These are phyloP conservation scores for Calonectria pteridis DNA, from an alignment of 2,329 filamentous ascomycete species.

Conservation along the genomic window DNA sequence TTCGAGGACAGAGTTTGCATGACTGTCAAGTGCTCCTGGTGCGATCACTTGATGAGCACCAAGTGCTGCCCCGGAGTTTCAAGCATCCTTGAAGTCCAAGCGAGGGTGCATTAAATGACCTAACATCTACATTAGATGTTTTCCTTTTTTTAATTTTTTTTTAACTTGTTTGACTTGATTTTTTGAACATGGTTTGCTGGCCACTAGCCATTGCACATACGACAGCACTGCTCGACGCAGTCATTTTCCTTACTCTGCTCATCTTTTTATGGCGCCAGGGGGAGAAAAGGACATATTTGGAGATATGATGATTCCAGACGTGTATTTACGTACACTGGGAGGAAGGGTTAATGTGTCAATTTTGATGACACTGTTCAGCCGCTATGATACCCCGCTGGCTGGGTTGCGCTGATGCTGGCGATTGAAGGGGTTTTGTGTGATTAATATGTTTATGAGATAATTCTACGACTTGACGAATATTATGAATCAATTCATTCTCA, in stretches of 20 bases:
- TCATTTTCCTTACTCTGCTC: slow-evolving; percentile 14
- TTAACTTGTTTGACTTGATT: slow-evolving; percentile 5
- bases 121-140: not conserved
- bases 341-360: not conserved
- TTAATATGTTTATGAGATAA: slow-evolving; percentile 32
- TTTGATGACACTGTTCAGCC: slow-evolving; percentile 21
- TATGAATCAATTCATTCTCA: slow-evolving; percentile 26
- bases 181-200: slow-evolving; percentile 6
- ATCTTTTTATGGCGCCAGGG: slow-evolving; percentile 18
- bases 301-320: slow-evolving; percentile 19
- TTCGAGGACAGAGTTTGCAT: slow-evolving; percentile 70
- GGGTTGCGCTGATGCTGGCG: slow-evolving; percentile 8
- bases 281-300: slow-evolving; percentile 15
- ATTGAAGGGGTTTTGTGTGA: slow-evolving; percentile 21
- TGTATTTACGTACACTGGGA: not conserved
- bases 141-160: not conserved
- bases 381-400: slow-evolving; percentile 24
- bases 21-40: slow-evolving; percentile 78
- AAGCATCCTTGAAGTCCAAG: slow-evolving; percentile 74
- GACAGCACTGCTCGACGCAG: slow-evolving; percentile 34
- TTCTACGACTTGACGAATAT: slow-evolving; percentile 40
- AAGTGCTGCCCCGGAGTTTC: slow-evolving; percentile 77
- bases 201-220: slow-evolving; percentile 18
- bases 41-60: slow-evolving; percentile 76
- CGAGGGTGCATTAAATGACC: slow-evolving; percentile 65